Conservation (phyloP, 768 basidiomycete genomes). For the Nidularia pulvinata region DNA sequence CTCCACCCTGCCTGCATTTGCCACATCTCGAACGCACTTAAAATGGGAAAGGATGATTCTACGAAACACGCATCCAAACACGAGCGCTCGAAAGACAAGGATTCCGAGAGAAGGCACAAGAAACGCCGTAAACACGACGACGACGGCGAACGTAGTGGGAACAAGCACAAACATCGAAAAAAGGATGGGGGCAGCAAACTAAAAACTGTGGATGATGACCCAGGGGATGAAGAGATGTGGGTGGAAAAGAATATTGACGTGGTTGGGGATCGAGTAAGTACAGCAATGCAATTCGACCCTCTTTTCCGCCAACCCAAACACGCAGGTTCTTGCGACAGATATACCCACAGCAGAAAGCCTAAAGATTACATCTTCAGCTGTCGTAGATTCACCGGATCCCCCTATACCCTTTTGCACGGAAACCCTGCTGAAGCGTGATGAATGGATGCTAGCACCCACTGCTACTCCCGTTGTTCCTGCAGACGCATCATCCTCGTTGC, state of each 20-base stretch:
- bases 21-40: too few relatives aligned
- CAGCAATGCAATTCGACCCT: slow-evolving; percentile 7
- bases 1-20: neutral
- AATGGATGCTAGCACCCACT: slow-evolving; percentile 84
- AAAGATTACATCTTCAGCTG: slow-evolving; percentile 62
- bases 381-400: slow-evolving; percentile 38
- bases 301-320: too few relatives aligned
- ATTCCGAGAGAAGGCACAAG: slow-evolving; percentile 45
- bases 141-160: slow-evolving; percentile 21
- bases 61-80: slow-evolving; percentile 22
- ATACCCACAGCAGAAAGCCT: slow-evolving; percentile 80
- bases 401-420: slow-evolving; percentile 48
- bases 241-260: slow-evolving; percentile 85
- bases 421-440: slow-evolving; percentile 63
- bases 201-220: slow-evolving; percentile 70
- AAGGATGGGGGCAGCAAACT: slow-evolving; percentile 41
- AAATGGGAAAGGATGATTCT: slow-evolving; percentile 10
- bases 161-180: slow-evolving; percentile 38
- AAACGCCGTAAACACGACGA: slow-evolving; percentile 54
- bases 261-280: slow-evolving; percentile 71
- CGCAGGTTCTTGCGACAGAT: slow-evolving; percentile 62
- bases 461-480: slow-evolving; percentile 22
- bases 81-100: slow-evolving; percentile 30
- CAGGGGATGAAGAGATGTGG: slow-evolving; percentile 78
- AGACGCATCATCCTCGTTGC: slow-evolving; percentile 16